Conservation (phyloP, 176 grass and related monocot genomes). For the Sorghum bicolor region Sorghum_bicolor_NCBIv3 NC_012879.2:56102001-56102500, state of each 20-base stretch:
- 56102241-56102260: background rate
- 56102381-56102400: constrained; percentile 59
- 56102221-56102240: constrained; percentile 20
- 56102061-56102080: constrained; percentile 19
- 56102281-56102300: constrained; percentile 81
- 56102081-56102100: constrained; percentile 78
- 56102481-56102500: constrained; percentile 84
- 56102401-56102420: constrained; percentile 74
- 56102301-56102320: constrained; percentile 86
- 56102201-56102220: background rate
- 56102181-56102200: background rate
- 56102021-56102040: background rate
- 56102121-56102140: constrained; percentile 98
- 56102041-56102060: background rate
- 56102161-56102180: constrained; percentile 57
- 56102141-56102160: constrained; percentile 98
- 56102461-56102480: constrained; percentile 92
- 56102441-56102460: constrained; percentile 93
- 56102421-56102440: constrained; percentile 86
- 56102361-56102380: background rate
- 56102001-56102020: background rate
- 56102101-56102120: constrained; percentile 80
- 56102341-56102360: background rate
- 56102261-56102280: constrained; percentile 91
- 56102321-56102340: background rate